phyloP scores from a whole-genome alignment of 768 basidiomycete genomes.

The Kwoniella bestiolae region DNA sequence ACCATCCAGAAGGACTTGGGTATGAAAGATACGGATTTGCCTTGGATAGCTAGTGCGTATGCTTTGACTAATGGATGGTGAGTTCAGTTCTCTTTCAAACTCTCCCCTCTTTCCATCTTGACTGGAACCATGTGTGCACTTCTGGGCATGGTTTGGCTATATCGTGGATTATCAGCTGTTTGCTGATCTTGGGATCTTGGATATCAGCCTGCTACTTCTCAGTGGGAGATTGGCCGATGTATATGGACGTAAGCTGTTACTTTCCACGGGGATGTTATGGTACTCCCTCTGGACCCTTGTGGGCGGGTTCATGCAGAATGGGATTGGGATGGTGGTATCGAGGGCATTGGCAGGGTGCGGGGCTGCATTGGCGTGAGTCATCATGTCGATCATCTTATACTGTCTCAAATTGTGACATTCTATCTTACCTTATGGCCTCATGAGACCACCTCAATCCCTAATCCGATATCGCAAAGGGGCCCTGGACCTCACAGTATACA shows the following conservation, averaged over 20 bases:
- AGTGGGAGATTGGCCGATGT: slow-evolving; percentile 47
- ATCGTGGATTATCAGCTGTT: slow-evolving; percentile 53
- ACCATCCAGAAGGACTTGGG: slow-evolving; percentile 51
- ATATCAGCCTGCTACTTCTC: slow-evolving; percentile 60
- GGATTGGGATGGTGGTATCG: slow-evolving; percentile 68
- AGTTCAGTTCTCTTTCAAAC: slow-evolving; percentile 4
- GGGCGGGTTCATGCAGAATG: slow-evolving; percentile 58
- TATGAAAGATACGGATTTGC: slow-evolving; percentile 49
- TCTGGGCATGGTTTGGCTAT: no score
- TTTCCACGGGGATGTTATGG: slow-evolving; percentile 62
- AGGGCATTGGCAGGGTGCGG: slow-evolving; percentile 81
- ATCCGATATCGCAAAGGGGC: no score
- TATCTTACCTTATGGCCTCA: no score
- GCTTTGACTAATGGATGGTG: slow-evolving; percentile 44
- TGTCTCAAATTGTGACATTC: not conserved
- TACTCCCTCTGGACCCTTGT: slow-evolving; percentile 66
- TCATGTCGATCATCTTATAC: not conserved
- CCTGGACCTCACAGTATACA: no score
- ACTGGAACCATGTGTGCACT: no score
- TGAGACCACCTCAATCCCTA: no score
- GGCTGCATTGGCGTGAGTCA: slow-evolving; percentile 65
- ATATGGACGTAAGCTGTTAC: slow-evolving; percentile 65
- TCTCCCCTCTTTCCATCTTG: no score
- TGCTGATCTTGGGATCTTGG: no score
- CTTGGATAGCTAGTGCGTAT: slow-evolving; percentile 56